Evolutionary conservation across 2,329 filamentous ascomycete genomes (phyloP).

Genomic region (Alternaria infectoria): DNA sequence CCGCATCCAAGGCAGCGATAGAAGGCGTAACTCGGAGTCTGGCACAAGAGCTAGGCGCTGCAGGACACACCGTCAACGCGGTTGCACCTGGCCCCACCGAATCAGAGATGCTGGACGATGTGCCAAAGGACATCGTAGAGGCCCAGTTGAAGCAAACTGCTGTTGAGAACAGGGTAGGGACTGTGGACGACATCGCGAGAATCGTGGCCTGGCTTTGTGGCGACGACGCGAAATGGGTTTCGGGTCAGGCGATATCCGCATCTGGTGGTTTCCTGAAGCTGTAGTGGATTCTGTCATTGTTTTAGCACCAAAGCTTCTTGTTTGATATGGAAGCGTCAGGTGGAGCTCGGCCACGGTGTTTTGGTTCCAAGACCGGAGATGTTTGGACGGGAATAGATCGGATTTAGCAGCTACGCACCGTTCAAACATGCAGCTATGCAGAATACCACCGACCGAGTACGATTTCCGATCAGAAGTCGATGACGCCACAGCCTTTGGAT

Average conservation of each 20-base stretch:
- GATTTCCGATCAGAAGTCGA: neutral
- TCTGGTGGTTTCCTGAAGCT: constrained; percentile 56
- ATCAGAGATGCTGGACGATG: constrained; percentile 63
- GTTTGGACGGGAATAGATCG: constrained; percentile 32
- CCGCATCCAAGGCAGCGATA: constrained; percentile 64
- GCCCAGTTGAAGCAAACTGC: constrained; percentile 60
- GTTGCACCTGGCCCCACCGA: constrained; percentile 66
- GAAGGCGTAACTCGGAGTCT: constrained; percentile 66
- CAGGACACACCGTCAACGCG: constrained; percentile 66
- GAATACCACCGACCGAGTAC: neutral
- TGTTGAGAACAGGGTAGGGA: constrained; percentile 59
- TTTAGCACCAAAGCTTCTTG: constrained; percentile 16
- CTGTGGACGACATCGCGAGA: constrained; percentile 60
- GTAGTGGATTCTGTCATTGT: constrained; percentile 20
- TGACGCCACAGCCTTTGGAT: constrained; percentile 2
- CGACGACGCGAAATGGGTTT: constrained; percentile 50
- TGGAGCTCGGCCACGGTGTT: constrained; percentile 13
- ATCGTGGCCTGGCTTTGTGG: constrained; percentile 63
- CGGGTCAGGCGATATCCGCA: constrained; percentile 63
- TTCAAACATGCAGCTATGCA: constrained; percentile 8
- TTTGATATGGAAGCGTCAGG: constrained; percentile 12
- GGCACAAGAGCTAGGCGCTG: constrained; percentile 63
- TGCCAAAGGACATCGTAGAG: constrained; percentile 57
- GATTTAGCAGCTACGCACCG: constrained; percentile 1
- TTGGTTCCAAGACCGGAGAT: constrained; percentile 36